phyloP scores from a whole-genome alignment of 805 yeast species.

The Sungouiella blattae region DNA sequence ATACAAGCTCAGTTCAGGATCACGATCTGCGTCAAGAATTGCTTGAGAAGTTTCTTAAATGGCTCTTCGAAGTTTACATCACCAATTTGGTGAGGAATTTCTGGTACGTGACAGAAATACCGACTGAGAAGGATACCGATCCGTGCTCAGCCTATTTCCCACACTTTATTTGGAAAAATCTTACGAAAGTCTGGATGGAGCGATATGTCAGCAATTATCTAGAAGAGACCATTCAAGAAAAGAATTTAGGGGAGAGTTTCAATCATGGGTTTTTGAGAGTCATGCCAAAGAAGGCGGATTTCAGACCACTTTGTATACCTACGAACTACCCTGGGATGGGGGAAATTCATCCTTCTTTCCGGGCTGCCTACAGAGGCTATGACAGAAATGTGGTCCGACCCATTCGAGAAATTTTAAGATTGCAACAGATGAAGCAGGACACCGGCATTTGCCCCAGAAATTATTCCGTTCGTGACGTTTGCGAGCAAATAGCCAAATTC shows the following conservation, averaged over 20 bases:
- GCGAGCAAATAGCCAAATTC: slow-evolving; percentile 35
- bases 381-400: slow-evolving; percentile 42
- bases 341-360: slow-evolving; percentile 19
- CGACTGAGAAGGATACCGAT: slow-evolving; percentile 27
- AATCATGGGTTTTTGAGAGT: slow-evolving; percentile 44
- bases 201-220: slow-evolving; percentile 42
- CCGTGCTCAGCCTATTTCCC: slow-evolving; percentile 44
- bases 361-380: slow-evolving; percentile 28
- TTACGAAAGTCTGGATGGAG: slow-evolving; percentile 40
- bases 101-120: slow-evolving; percentile 64
- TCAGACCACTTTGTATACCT: slow-evolving; percentile 61
- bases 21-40: slow-evolving; percentile 31
- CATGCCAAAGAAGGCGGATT: slow-evolving; percentile 59
- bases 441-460: slow-evolving; percentile 25
- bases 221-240: not conserved
- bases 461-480: slow-evolving; percentile 45
- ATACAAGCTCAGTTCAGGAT: slow-evolving; percentile 39
- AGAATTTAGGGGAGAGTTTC: slow-evolving; percentile 3
- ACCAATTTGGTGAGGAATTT: slow-evolving; percentile 45
- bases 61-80: slow-evolving; percentile 54
- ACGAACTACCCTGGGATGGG: slow-evolving; percentile 1
- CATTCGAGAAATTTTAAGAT: slow-evolving; percentile 23
- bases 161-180: slow-evolving; percentile 53
- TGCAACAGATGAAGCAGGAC: slow-evolving; percentile 9
- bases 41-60: slow-evolving; percentile 44